Evolutionary conservation across 148 eudicot genomes (phyloP).

Genomic region (Amaranthus hypochondriacus): DNA sequence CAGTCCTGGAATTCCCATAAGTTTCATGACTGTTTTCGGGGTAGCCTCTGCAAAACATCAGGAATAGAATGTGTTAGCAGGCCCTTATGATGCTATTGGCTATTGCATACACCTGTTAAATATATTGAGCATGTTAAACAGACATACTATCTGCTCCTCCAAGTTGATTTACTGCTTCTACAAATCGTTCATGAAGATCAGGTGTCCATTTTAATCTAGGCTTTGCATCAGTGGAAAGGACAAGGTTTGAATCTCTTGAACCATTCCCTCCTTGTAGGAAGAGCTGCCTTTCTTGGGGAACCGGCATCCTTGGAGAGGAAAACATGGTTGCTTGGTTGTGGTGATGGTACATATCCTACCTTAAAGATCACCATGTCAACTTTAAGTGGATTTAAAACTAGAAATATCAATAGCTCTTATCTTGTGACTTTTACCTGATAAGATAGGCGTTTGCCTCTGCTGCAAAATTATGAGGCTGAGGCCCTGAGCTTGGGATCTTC

Average conservation of each 20-base stretch:
- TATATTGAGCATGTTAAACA: neutral
- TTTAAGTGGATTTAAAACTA: conserved; percentile 27
- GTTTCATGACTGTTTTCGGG: conserved; percentile 87
- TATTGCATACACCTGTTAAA: neutral
- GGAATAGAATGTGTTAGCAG: conserved; percentile 14
- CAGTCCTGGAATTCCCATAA: conserved; percentile 89
- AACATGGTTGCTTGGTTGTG: conserved; percentile 54
- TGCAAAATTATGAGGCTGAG: conserved; percentile 16
- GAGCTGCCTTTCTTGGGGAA: conserved; percentile 66
- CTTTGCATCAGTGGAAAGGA: conserved; percentile 88
- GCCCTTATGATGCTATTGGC: neutral
- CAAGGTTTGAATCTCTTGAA: conserved; percentile 66
- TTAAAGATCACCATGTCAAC: conserved; percentile 19
- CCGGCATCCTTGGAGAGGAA: conserved; percentile 44
- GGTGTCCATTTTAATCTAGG: conserved; percentile 92
- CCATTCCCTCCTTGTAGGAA: conserved; percentile 66
- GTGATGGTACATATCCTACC: conserved; percentile 55
- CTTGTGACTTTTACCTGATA: conserved; percentile 28
- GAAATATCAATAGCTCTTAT: conserved; percentile 13
- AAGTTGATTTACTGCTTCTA: conserved; percentile 83
- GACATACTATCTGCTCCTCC: conserved; percentile 95
- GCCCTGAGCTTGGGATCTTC: conserved; percentile 14
- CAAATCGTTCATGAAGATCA: conserved; percentile 83
- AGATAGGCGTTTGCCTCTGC: conserved; percentile 15
- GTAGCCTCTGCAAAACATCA: conserved; percentile 73